A percentile compares a stretch with the other conserved stretches of the same genome.
phyloP scores from a whole-genome alignment of 1,139 yeast species.

The Yamadazyma spencermartinsiae region DNA sequence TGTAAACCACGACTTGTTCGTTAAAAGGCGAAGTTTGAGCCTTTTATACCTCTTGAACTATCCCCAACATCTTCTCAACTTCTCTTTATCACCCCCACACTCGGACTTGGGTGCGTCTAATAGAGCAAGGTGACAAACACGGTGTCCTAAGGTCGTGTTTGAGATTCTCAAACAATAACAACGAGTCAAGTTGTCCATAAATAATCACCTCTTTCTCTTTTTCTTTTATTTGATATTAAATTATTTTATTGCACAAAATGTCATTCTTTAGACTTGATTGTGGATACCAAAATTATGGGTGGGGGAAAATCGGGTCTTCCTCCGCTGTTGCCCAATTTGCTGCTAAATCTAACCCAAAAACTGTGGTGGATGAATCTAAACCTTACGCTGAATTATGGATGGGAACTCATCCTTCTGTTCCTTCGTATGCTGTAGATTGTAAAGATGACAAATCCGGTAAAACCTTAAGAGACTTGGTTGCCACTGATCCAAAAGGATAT shows the following conservation, averaged over 20 bases:
- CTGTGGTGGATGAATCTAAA: slow-evolving; percentile 61
- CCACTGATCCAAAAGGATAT: slow-evolving; percentile 55
- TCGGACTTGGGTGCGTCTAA: no score
- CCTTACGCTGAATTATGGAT: slow-evolving; percentile 97
- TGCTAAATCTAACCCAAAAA: slow-evolving; percentile 59
- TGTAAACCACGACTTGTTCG: no score
- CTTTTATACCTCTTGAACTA: no score
- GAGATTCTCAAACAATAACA: background rate
- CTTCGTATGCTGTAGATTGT: slow-evolving; percentile 60
- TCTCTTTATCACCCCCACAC: no score
- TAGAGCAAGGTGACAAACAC: no score
- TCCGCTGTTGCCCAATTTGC: slow-evolving; percentile 93
- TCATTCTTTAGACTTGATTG: slow-evolving; percentile 47
- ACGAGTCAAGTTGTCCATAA: background rate
- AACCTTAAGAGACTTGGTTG: slow-evolving; percentile 65
- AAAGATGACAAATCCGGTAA: slow-evolving; percentile 32
- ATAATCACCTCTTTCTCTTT: background rate
- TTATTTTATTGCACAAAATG: slow-evolving; percentile 7
- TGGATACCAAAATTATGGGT: slow-evolving; percentile 72
- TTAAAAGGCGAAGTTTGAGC: no score
- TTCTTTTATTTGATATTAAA: slow-evolving; percentile 1
- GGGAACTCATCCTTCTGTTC: slow-evolving; percentile 97
- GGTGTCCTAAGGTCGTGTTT: no score
- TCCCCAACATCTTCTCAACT: no score
- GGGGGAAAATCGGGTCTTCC: slow-evolving; percentile 84